These are phyloP conservation scores for Canariomyces notabilis DNA, from an alignment of 2,329 filamentous ascomycete genomes.

Conservation along the genomic window DNA sequence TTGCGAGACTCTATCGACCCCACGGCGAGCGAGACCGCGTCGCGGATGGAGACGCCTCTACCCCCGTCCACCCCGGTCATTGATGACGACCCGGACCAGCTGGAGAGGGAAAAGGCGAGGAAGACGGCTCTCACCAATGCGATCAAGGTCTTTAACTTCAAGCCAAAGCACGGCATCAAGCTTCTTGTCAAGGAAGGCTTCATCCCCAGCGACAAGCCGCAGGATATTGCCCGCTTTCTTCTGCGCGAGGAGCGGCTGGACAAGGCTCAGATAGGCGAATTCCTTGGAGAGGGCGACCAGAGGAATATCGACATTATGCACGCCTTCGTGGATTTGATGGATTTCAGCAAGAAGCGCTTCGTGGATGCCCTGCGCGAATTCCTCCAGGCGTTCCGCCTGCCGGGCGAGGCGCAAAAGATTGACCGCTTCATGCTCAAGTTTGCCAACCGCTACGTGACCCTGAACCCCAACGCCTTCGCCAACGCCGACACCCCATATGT, in stretches of 20 bases:
- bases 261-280: slow-evolving; percentile 91
- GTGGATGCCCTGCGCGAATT: slow-evolving; percentile 90
- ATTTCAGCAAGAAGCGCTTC: slow-evolving; percentile 86
- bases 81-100: slow-evolving; percentile 86
- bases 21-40: slow-evolving; percentile 53
- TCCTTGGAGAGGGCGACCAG: slow-evolving; percentile 85
- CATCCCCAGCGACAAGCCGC: slow-evolving; percentile 70
- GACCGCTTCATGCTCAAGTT: slow-evolving; percentile 99
- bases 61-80: slow-evolving; percentile 62
- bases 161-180: slow-evolving; percentile 91
- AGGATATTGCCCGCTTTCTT: slow-evolving; percentile 81
- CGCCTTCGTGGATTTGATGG: slow-evolving; percentile 92
- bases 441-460: slow-evolving; percentile 88
- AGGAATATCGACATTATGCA: slow-evolving; percentile 98
- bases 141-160: slow-evolving; percentile 92
- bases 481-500: slow-evolving; percentile 98
- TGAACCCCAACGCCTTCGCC: slow-evolving; percentile 94
- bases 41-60: slow-evolving; percentile 55
- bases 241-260: slow-evolving; percentile 77
- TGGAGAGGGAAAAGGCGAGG: slow-evolving; percentile 91
- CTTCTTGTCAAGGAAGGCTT: slow-evolving; percentile 78
- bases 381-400: slow-evolving; percentile 87
- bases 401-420: slow-evolving; percentile 96
- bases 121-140: slow-evolving; percentile 91
- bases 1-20: slow-evolving; percentile 74